phyloP scores from a whole-genome alignment of 2,329 filamentous ascomycete species.

The Cercospora sp. region DNA sequence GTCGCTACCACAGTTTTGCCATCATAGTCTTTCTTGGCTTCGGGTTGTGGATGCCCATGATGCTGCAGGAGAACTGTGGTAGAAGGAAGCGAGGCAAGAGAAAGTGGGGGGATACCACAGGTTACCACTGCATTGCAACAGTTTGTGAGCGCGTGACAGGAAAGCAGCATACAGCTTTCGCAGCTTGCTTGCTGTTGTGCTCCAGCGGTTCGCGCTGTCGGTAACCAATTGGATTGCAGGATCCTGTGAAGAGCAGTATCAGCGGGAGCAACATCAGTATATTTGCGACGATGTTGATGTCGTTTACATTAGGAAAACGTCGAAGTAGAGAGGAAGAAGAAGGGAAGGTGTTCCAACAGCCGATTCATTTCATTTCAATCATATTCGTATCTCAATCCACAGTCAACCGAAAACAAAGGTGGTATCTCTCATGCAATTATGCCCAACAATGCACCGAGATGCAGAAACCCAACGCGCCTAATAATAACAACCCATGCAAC shows the following conservation, averaged over 20 bases:
- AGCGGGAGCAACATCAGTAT: neutral
- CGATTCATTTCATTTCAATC: neutral
- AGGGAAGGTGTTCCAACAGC: neutral
- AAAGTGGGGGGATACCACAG: neutral
- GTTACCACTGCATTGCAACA: neutral
- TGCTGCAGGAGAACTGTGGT: neutral
- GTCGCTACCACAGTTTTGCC: neutral
- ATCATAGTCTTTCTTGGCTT: neutral
- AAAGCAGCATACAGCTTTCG: neutral
- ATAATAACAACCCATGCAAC: neutral
- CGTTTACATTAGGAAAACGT: too few relatives aligned
- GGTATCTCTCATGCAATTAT: conserved; percentile 3
- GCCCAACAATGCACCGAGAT: neutral
- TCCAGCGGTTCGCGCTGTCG: neutral
- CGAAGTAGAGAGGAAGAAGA: neutral
- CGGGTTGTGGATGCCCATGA: neutral
- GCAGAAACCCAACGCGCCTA: neutral
- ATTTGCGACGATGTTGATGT: neutral
- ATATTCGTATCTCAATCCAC: neutral
- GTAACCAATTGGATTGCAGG: neutral
- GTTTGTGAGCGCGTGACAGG: neutral
- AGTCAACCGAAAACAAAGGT: neutral
- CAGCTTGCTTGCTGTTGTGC: neutral
- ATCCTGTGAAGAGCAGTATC: neutral
- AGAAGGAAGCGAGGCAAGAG: neutral